Evolutionary conservation across 495 filamentous ascomycete species (phyloP).

Genomic region (Hypoxylon trugodes): DNA sequence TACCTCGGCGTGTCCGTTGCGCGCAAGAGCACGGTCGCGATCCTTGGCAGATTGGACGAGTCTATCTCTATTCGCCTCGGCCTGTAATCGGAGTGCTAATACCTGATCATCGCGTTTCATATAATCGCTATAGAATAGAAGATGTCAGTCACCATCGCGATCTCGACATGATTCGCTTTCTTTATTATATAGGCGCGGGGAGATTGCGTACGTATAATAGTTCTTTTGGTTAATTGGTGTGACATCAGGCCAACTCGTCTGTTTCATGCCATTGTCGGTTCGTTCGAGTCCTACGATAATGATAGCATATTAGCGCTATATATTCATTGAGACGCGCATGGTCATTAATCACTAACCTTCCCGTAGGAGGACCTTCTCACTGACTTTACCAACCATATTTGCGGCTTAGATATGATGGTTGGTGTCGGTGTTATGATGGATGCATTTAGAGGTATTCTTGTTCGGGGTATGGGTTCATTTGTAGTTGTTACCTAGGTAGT

Average conservation of each 20-base stretch:
- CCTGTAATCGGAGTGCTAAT: slow-evolving; percentile 83
- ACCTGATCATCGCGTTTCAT: slow-evolving; percentile 98
- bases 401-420: not conserved
- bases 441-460: slow-evolving; percentile 22
- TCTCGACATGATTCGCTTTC: not conserved
- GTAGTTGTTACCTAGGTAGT: not conserved
- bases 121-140: slow-evolving; percentile 73
- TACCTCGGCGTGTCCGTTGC: slow-evolving; percentile 71
- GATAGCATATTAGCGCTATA: slow-evolving; percentile 2
- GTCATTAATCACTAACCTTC: slow-evolving; percentile 49
- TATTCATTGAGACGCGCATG: not conserved
- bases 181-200: not conserved
- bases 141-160: slow-evolving; percentile 42
- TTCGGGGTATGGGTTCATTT: slow-evolving; percentile 3
- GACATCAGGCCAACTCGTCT: slow-evolving; percentile 92
- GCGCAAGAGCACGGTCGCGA: slow-evolving; percentile 82
- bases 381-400: slow-evolving; percentile 62
- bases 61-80: slow-evolving; percentile 78
- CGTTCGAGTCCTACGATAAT: slow-evolving; percentile 80
- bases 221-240: slow-evolving; percentile 98
- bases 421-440: slow-evolving; percentile 11
- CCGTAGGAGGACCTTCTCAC: slow-evolving; percentile 61
- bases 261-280: slow-evolving; percentile 97
- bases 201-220: slow-evolving; percentile 88
- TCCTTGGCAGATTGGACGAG: slow-evolving; percentile 87